Evolutionary conservation across 495 filamentous ascomycete species (phyloP).

Genomic region (Tuber borchii): DNA sequence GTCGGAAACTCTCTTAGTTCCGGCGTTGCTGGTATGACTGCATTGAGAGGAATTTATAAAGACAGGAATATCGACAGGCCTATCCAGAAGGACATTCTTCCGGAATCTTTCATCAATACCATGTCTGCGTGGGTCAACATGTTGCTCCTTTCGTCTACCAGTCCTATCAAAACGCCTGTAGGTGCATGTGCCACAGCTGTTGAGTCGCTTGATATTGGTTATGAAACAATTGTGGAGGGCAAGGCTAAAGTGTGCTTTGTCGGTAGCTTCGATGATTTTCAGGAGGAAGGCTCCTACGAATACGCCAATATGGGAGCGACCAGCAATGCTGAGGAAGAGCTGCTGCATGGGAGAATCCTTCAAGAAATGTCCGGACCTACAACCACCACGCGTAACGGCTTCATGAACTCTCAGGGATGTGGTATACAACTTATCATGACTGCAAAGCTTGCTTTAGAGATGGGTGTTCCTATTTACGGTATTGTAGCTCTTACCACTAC

Average conservation of each 20-base stretch:
- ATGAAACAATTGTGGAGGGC: slow-evolving; percentile 94
- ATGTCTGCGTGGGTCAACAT: slow-evolving; percentile 99
- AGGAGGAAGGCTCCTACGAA: slow-evolving; percentile 97
- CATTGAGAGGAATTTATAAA: slow-evolving; percentile 95
- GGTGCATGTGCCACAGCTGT: slow-evolving; percentile 96
- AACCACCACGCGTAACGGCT: slow-evolving; percentile 91
- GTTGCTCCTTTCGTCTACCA: slow-evolving; percentile 91
- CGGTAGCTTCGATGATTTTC: slow-evolving; percentile 98
- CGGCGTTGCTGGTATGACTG: slow-evolving; percentile 88
- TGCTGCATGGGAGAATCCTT: slow-evolving; percentile 89
- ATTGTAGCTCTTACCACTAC: slow-evolving; percentile 89
- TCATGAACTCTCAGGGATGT: slow-evolving; percentile 99
- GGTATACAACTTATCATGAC: slow-evolving; percentile 99
- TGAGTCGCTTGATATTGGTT: slow-evolving; percentile 94
- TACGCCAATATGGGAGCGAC: slow-evolving; percentile 99
- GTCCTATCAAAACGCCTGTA: slow-evolving; percentile 96
- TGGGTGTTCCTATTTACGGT: slow-evolving; percentile 97
- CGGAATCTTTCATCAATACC: slow-evolving; percentile 99
- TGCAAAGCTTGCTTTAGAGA: slow-evolving; percentile 88
- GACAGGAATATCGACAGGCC: slow-evolving; percentile 94
- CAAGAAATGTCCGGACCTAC: slow-evolving; percentile 96
- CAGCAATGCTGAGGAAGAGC: slow-evolving; percentile 91
- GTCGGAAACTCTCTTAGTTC: slow-evolving; percentile 98
- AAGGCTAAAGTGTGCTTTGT: slow-evolving; percentile 96
- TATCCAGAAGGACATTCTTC: slow-evolving; percentile 97